Conservation (phyloP, 345 rosid genomes). For the Hirschfeldia incana region DNA sequence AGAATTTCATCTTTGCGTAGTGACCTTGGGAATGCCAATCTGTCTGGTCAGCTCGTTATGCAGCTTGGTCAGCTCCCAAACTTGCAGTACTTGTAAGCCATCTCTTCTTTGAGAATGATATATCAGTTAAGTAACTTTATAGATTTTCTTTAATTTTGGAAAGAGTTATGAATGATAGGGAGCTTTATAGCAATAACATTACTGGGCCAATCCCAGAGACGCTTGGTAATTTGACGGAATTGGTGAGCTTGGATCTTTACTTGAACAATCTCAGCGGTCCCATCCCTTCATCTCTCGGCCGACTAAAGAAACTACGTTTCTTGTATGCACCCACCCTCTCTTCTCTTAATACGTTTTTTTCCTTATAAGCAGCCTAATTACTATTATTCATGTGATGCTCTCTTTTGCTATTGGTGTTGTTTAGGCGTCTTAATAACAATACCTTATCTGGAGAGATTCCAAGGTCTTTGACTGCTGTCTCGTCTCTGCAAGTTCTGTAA, state of each 20-base stretch:
- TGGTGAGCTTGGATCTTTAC: slow-evolving; percentile 98
- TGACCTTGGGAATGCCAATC: slow-evolving; percentile 49
- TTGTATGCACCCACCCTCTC: slow-evolving; percentile 50
- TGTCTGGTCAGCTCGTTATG: slow-evolving; percentile 44
- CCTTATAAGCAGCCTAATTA: background rate
- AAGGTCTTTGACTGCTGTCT: slow-evolving; percentile 41
- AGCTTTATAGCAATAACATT: slow-evolving; percentile 72
- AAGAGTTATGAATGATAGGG: slow-evolving; percentile 56
- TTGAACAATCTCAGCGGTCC: slow-evolving; percentile 58
- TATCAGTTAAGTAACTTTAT: background rate
- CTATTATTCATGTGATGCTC: slow-evolving; percentile 1
- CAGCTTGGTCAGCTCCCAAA: slow-evolving; percentile 56
- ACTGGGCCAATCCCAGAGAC: slow-evolving; percentile 71
- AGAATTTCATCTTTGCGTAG: slow-evolving; percentile 26
- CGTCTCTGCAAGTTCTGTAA: slow-evolving; percentile 43
- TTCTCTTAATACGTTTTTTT: background rate
- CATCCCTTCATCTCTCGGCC: slow-evolving; percentile 62
- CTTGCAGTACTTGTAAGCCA: slow-evolving; percentile 89
- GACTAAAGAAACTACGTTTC: slow-evolving; percentile 65
- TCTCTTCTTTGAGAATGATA: background rate
- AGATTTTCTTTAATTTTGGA: background rate
- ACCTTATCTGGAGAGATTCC: slow-evolving; percentile 46
- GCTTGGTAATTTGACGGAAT: slow-evolving; percentile 73
- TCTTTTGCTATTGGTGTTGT: slow-evolving; percentile 26
- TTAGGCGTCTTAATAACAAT: slow-evolving; percentile 47